Evolutionary conservation across 2,329 filamentous ascomycete genomes (phyloP), one percentile per base, ranked within the genome.

Genomic region (Juglanconis oblonga): DNA sequence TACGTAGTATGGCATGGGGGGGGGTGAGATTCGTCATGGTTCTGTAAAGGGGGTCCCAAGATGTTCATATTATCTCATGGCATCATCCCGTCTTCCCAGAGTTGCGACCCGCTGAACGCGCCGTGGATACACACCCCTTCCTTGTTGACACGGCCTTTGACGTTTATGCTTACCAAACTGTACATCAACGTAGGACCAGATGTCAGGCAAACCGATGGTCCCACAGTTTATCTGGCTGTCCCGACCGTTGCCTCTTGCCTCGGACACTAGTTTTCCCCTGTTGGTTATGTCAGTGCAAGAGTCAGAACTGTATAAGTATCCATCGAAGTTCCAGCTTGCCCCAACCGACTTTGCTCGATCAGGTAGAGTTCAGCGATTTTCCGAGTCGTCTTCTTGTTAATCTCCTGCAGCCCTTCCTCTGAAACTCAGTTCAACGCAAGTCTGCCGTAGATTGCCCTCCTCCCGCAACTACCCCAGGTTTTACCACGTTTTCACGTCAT

Each of bases 241-340:
- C 58, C 17, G 17, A 45, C 29, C 24, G 35, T 52, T 52, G 13
- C 29, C 52, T 59, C 44, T 49, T 40, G 47, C 13, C 14, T 42
- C 10, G 48, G 40, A 10, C 55, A 53, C 24, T 38, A 57, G 38
- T 52, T 49, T 53, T 55, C 53, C 36, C 49, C 48, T 36, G 53
- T 54, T 44, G 31, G 8, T 53, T 36, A 45, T 9, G 6, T 45
- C 32, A 47, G 35, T 35, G 40, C 57, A 24, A 11, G 38, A 42
- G 45, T 32, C 48, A 47, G 42, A 50, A 36, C 54, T 36, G 38
- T 62, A 62, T 62, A 62, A 62, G 57, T 62, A 62, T 31, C 47
- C 32, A 11, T 31, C 35, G 17, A 54, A 52, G 17, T 54, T 50
- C 61, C 57, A 56, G 17, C 42, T 53, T 62, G 52, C 40, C 24